phyloP scores from a whole-genome alignment of 306 rosid genomes.

The Glycine soja region DNA sequence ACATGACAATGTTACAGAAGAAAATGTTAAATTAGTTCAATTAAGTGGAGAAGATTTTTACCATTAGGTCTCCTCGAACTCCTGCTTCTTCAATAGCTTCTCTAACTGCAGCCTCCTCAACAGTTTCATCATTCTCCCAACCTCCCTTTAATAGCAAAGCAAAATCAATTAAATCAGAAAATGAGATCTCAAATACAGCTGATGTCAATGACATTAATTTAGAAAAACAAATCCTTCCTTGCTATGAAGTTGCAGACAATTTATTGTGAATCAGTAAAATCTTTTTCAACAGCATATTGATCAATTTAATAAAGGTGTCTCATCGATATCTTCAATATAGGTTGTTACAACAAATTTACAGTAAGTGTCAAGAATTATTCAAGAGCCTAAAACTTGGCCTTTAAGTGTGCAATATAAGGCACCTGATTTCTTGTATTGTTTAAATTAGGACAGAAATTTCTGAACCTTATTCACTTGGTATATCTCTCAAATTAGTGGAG shows the following conservation, averaged over 20 bases:
- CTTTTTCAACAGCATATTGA: conserved; percentile 5
- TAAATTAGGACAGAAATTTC: neutral
- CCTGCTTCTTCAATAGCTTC: conserved; percentile 87
- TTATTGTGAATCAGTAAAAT: conserved; percentile 18
- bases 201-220: neutral
- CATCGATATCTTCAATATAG: neutral
- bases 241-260: neutral
- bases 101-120: conserved; percentile 70
- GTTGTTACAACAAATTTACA: too few species aligned
- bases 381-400: neutral
- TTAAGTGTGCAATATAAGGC: neutral
- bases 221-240: conserved; percentile 14
- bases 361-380: neutral
- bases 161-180: conserved; percentile 39
- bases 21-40: neutral
- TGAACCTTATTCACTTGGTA: neutral
- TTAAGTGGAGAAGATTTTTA: conserved; percentile 35
- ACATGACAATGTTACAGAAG: neutral
- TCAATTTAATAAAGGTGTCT: neutral
- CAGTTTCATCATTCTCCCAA: conserved; percentile 85
- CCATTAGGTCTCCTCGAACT: conserved; percentile 73
- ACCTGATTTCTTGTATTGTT: neutral
- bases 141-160: conserved; percentile 62
- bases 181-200: neutral
- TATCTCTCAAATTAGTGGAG: neutral